Conservation (phyloP, 208 protist species). For the Trichomonas vaginalis region DNA sequence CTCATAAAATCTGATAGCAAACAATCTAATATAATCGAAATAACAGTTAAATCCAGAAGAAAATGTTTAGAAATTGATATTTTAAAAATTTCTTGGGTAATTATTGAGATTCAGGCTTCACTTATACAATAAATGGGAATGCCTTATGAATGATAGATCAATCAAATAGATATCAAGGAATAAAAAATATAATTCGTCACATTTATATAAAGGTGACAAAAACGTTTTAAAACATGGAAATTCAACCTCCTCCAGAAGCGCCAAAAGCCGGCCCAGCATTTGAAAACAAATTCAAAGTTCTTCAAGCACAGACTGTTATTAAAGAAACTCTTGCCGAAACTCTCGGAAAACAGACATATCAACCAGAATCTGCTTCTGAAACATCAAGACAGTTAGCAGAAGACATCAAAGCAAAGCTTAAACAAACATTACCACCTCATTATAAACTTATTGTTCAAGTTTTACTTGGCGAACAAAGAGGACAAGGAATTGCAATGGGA, state of each 20-base stretch:
- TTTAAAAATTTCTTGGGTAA: too few species aligned
- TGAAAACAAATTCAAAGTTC: constrained; percentile 13
- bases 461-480: constrained; percentile 24
- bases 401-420: background rate
- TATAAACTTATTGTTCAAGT: constrained; percentile 31
- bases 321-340: background rate
- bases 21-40: too few species aligned
- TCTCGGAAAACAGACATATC: background rate
- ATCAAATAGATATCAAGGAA: too few species aligned
- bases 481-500: constrained; percentile 26
- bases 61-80: too few species aligned
- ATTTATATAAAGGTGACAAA: background rate
- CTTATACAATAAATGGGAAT: too few species aligned
- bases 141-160: too few species aligned
- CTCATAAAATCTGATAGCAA: too few species aligned
- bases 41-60: too few species aligned
- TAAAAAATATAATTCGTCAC: too few species aligned
- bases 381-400: background rate
- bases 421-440: constrained; percentile 16
- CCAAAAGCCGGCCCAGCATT: background rate
- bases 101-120: too few species aligned
- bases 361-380: background rate
- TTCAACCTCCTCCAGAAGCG: background rate
- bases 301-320: background rate
- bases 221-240: background rate